Base-by-base conservation (phyloP, 805 yeast genomes). In the Hanseniaspora lindneri region DNA sequence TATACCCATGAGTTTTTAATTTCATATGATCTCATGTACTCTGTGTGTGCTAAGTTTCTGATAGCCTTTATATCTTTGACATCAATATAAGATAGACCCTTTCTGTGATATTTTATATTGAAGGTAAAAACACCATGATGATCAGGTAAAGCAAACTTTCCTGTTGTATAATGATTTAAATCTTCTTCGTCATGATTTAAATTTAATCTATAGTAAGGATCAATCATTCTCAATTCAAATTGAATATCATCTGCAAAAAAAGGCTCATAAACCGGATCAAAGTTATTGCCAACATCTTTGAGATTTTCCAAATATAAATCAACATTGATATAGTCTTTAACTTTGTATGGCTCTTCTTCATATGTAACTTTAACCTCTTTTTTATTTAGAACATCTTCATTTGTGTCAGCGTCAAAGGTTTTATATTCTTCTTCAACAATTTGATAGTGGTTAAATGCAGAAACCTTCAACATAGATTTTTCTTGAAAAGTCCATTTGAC, bases 81-180 rank as follows among this genome's bases (percentile, higher is more conserved):
- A 24, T 70, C 70, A 47, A 89, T 61, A 63, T 71, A 87, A 21
- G 83, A 71, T 56, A 72, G 71, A 5, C 97, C 97, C 13, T 75
- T 69, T 60, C 95, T 78, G 62, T 75, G 75, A 69, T 88, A 88
- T 57, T 83, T 81, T 40, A 83, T 71, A 53, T 73, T 72, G 62
- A 84, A 87, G 2, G 96, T 83, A 68, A 87, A 92, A 75, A 92
- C 83, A 50, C 99, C 99, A 65, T 92, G 95, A 59, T 87, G 96
- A 64, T 89, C 96, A 20, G 99, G 99, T 33, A 86, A 66, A 41
- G 72, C 73, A 65, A 92, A 86, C 46, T 68, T 65, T 14, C 65
- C 66, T 17, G 75, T 69, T 19, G 65, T 66, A 58, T 76, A 79
- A 58, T 77, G 80, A n/a, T 72, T 64, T 4, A 67, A 63, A 27